These are phyloP conservation scores for Apiotrichum akiyoshidainum DNA, from an alignment of 1,284 basidiomycete genomes.

Conservation along the genomic window DNA sequence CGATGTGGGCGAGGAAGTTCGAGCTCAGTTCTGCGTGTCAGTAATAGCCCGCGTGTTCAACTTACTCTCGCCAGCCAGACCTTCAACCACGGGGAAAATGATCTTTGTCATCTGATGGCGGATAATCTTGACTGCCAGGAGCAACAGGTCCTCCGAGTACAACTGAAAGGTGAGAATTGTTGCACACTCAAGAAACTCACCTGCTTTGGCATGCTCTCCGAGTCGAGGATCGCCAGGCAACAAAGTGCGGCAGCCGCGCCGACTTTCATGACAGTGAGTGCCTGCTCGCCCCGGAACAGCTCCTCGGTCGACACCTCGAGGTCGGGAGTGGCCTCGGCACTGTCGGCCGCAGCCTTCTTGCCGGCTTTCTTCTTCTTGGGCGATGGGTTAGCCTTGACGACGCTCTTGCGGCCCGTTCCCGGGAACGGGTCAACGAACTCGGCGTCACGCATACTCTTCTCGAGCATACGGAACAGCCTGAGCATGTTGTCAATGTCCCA, in stretches of 20 bases:
- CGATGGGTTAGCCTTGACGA: slow-evolving; percentile 27
- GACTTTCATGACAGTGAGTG: slow-evolving; percentile 62
- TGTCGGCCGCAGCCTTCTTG: slow-evolving; percentile 44
- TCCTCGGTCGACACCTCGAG: slow-evolving; percentile 54
- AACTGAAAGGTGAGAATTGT: slow-evolving; percentile 55
- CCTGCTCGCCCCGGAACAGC: slow-evolving; percentile 55
- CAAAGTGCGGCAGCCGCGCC: slow-evolving; percentile 77
- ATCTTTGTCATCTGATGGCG: slow-evolving; percentile 76
- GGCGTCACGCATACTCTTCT: slow-evolving; percentile 67
- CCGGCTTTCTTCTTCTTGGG: slow-evolving; percentile 54
- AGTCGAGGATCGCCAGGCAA: slow-evolving; percentile 69
- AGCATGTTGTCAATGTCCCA: slow-evolving; percentile 61
- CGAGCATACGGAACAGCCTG: slow-evolving; percentile 69
- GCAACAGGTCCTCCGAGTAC: slow-evolving; percentile 88
- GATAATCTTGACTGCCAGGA: slow-evolving; percentile 67
- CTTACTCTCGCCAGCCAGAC: slow-evolving; percentile 53
- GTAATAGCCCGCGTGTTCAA: background rate
- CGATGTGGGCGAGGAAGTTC: slow-evolving; percentile 58
- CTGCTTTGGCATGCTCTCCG: slow-evolving; percentile 77
- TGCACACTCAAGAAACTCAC: slow-evolving; percentile 52
- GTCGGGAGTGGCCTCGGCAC: slow-evolving; percentile 10
- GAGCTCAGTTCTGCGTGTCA: slow-evolving; percentile 43
- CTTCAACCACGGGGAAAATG: slow-evolving; percentile 84
- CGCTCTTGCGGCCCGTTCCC: slow-evolving; percentile 31
- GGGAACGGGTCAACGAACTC: slow-evolving; percentile 70